A percentile compares a stretch with the other conserved stretches of the same genome.
Evolutionary conservation across 2,329 filamentous ascomycete genomes (phyloP).

Genomic region (Graphilbum sp.): DNA sequence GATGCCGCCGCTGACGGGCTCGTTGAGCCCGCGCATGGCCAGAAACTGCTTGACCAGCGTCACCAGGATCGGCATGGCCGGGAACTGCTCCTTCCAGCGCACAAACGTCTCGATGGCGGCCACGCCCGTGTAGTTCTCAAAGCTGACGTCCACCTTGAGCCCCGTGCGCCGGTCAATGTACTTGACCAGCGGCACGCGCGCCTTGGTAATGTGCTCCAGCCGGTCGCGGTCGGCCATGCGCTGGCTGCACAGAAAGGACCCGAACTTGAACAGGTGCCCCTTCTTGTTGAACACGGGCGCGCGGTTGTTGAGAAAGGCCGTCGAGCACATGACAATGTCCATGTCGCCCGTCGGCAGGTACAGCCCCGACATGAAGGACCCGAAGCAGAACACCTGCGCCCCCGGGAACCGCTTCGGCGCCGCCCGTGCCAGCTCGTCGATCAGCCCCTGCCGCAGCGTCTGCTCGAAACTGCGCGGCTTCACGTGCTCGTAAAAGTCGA

Average conservation of each 20-base stretch:
- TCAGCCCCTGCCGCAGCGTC: slow-evolving; percentile 52
- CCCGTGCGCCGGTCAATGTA: slow-evolving; percentile 65
- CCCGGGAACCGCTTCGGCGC: slow-evolving; percentile 42
- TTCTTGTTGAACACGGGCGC: slow-evolving; percentile 31
- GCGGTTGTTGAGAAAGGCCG: slow-evolving; percentile 37
- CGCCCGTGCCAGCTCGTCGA: slow-evolving; percentile 47
- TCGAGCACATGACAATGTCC: slow-evolving; percentile 68
- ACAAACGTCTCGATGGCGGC: slow-evolving; percentile 66
- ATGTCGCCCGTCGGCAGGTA: slow-evolving; percentile 67
- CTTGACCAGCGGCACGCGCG: slow-evolving; percentile 85
- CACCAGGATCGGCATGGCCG: slow-evolving; percentile 73
- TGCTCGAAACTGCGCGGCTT: slow-evolving; percentile 64
- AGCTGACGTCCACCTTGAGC: slow-evolving; percentile 81
- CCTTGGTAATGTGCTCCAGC: slow-evolving; percentile 52
- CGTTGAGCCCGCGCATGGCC: slow-evolving; percentile 76
- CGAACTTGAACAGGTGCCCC: slow-evolving; percentile 45
- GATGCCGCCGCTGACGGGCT: slow-evolving; percentile 79
- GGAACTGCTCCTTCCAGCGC: slow-evolving; percentile 62
- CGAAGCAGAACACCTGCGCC: slow-evolving; percentile 59
- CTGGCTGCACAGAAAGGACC: slow-evolving; percentile 36
- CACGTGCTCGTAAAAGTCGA: slow-evolving; percentile 78
- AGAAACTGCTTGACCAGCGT: slow-evolving; percentile 86
- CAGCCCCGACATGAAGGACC: slow-evolving; percentile 80
- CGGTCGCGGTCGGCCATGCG: slow-evolving; percentile 40
- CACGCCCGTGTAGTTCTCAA: slow-evolving; percentile 78